Conservation (phyloP, 2,329 filamentous ascomycete genomes). For the Chaetomiaceae sp. region DNA sequence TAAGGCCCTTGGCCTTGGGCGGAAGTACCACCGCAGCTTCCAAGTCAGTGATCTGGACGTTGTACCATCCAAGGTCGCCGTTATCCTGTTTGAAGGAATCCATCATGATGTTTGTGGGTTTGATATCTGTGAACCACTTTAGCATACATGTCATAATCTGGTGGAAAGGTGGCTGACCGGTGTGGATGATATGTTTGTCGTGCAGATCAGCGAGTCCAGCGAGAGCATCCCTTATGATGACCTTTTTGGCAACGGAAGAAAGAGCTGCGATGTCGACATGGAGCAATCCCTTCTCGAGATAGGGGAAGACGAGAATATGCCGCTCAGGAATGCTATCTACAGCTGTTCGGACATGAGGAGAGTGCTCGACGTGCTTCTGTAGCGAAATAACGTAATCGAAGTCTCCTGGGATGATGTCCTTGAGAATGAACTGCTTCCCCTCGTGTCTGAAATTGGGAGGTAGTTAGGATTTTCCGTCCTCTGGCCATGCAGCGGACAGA, state of each 20-base stretch:
- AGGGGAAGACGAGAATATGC: slow-evolving; percentile 17
- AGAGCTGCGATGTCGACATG: slow-evolving; percentile 18
- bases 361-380: slow-evolving; percentile 5
- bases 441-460: slow-evolving; percentile 2
- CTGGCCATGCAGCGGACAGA: not conserved
- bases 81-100: too few species aligned
- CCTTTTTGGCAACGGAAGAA: slow-evolving; percentile 15
- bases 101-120: slow-evolving; percentile 20
- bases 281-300: slow-evolving; percentile 18
- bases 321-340: slow-evolving; percentile 19
- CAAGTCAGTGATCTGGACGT: too few species aligned
- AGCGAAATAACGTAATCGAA: slow-evolving; percentile 5
- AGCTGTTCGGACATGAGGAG: slow-evolving; percentile 16
- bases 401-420: slow-evolving; percentile 10
- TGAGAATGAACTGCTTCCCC: slow-evolving; percentile 11
- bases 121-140: slow-evolving; percentile 17
- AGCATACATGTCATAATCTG: slow-evolving; percentile 3
- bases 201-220: slow-evolving; percentile 15
- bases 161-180: slow-evolving; percentile 10
- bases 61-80: too few species aligned
- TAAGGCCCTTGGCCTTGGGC: too few species aligned
- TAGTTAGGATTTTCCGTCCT: not conserved
- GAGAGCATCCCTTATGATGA: slow-evolving; percentile 16
- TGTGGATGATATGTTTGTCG: slow-evolving; percentile 19
- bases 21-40: too few species aligned